These are phyloP conservation scores for Fusarium musae DNA, from an alignment of 2,329 filamentous ascomycete genomes.

Conservation along the genomic window DNA sequence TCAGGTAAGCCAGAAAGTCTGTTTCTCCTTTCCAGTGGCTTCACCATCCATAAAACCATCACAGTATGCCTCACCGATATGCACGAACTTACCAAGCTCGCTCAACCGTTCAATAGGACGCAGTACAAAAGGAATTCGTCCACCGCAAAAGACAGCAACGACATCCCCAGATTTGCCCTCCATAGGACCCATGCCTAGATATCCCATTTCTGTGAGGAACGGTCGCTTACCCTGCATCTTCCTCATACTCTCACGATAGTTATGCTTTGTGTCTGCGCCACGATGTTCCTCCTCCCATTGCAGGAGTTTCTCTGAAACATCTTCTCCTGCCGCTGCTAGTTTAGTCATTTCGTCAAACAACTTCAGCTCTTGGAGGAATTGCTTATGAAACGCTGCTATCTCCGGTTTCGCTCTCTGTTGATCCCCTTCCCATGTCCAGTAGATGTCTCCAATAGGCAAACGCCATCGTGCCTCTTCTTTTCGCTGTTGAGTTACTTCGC, in stretches of 20 bases:
- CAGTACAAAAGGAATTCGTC: background rate
- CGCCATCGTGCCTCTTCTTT: background rate
- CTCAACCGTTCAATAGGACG: background rate
- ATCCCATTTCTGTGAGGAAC: background rate
- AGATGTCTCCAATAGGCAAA: background rate
- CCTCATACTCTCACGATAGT: background rate
- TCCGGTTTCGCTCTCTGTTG: background rate
- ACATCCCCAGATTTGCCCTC: background rate
- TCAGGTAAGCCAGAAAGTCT: background rate
- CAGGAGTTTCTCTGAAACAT: fast-evolving
- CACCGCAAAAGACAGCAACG: background rate
- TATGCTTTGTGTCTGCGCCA: fast-evolving
- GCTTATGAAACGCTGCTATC: fast-evolving
- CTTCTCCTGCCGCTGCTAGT: background rate
- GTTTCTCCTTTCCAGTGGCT: fast-evolving
- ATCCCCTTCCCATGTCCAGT: background rate
- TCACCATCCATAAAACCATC: background rate
- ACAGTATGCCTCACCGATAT: background rate
- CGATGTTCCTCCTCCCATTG: background rate
- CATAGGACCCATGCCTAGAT: background rate
- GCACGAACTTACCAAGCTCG: fast-evolving
- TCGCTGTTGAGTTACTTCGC: background rate
- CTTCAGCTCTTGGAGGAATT: background rate
- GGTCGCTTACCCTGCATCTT: background rate
- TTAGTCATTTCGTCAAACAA: background rate